phyloP scores from a whole-genome alignment of 2,329 filamentous ascomycete species.

The Fusarium napiforme region DNA sequence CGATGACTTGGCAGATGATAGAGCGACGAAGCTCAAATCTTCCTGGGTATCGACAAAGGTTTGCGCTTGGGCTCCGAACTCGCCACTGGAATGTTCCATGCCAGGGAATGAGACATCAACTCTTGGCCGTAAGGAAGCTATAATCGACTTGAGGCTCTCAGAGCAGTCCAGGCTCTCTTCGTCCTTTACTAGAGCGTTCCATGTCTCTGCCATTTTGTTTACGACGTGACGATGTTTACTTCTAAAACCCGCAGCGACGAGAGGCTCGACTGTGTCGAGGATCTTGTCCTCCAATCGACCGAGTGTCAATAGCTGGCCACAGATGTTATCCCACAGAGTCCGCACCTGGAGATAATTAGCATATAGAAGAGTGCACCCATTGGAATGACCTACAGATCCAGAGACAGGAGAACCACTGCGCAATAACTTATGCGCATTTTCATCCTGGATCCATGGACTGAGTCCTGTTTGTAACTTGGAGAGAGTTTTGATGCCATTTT shows the following conservation, averaged over 20 bases:
- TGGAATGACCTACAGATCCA: constrained; percentile 56
- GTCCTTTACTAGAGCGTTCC: constrained; percentile 77
- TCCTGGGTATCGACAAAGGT: constrained; percentile 63
- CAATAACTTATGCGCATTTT: constrained; percentile 54
- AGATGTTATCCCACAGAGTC: constrained; percentile 62
- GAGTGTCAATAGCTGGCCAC: constrained; percentile 51
- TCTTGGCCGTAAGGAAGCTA: constrained; percentile 69
- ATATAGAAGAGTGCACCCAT: background rate
- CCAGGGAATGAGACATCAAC: constrained; percentile 60
- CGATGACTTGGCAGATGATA: constrained; percentile 48
- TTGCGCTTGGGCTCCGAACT: constrained; percentile 53
- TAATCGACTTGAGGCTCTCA: constrained; percentile 67
- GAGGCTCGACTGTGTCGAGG: constrained; percentile 63
- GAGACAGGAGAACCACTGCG: constrained; percentile 54
- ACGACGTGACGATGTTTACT: constrained; percentile 67
- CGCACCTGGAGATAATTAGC: constrained; percentile 56
- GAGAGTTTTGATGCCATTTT: constrained; percentile 66
- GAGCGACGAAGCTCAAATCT: constrained; percentile 51
- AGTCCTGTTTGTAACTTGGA: constrained; percentile 71
- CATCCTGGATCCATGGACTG: constrained; percentile 72
- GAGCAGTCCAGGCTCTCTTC: constrained; percentile 72
- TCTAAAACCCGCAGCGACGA: constrained; percentile 66
- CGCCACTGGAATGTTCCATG: constrained; percentile 52
- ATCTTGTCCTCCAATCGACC: constrained; percentile 55
- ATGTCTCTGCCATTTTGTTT: constrained; percentile 63